Evolutionary conservation across 2,329 filamentous ascomycete genomes (phyloP).

Genomic region (Xylaria sp.): DNA sequence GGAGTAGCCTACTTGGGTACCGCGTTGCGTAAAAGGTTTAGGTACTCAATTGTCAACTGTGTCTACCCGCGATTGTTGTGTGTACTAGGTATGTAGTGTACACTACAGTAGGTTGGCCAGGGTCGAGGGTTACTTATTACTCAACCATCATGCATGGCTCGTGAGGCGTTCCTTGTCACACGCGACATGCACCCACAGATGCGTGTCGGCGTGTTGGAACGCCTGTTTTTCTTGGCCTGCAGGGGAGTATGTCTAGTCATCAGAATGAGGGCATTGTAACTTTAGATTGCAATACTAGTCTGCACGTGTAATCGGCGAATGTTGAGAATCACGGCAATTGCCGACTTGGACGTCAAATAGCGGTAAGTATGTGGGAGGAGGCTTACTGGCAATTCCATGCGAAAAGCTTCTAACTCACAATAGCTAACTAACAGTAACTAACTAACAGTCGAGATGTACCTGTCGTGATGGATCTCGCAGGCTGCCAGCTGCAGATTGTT

Average conservation of each 20-base stretch:
- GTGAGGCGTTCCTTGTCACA: slow-evolving; percentile 30
- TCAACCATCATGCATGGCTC: slow-evolving; percentile 31
- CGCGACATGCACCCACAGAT: slow-evolving; percentile 25
- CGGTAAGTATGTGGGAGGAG: not conserved
- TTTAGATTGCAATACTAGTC: not conserved
- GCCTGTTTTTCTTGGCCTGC: slow-evolving; percentile 19
- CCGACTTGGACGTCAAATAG: not conserved
- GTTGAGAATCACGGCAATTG: slow-evolving; percentile 2
- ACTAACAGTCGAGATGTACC: not conserved
- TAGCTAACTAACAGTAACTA: too few relatives aligned
- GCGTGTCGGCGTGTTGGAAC: slow-evolving; percentile 26
- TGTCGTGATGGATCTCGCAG: not conserved
- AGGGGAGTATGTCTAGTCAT: slow-evolving; percentile 10
- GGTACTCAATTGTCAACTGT: not conserved
- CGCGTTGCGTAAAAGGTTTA: not conserved
- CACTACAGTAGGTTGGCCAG: not conserved
- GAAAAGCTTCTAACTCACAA: too few relatives aligned
- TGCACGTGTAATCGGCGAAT: not conserved
- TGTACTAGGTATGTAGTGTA: not conserved
- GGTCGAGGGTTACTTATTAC: too few relatives aligned
- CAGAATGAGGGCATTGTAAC: not conserved
- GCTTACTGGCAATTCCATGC: not conserved
- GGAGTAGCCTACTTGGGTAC: not conserved
- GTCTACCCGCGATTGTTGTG: not conserved
- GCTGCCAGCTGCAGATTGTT: slow-evolving; percentile 12